These are phyloP conservation scores for Pezicula carpinea DNA, from an alignment of 2,329 filamentous ascomycete genomes.

Conservation along the genomic window DNA sequence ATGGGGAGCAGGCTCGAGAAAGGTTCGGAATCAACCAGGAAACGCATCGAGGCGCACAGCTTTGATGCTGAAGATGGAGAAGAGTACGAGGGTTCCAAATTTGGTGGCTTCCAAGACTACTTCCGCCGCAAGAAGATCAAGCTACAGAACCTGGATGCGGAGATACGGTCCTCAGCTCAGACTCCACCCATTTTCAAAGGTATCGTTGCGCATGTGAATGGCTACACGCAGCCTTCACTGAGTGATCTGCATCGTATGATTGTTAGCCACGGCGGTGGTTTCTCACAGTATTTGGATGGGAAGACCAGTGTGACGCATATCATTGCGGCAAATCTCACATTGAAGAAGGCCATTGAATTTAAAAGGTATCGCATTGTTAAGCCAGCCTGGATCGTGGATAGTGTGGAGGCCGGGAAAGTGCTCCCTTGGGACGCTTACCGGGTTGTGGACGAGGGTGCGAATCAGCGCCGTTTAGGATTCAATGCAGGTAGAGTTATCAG, in stretches of 20 bases:
- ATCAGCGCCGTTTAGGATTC: conserved; percentile 70
- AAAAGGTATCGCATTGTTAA: conserved; percentile 85
- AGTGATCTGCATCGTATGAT: conserved; percentile 85
- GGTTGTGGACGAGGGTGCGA: conserved; percentile 76
- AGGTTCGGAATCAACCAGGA: conserved; percentile 57
- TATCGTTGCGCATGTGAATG: conserved; percentile 86
- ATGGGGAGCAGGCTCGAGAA: conserved; percentile 61
- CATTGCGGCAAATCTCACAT: conserved; percentile 82
- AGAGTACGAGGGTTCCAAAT: conserved; percentile 82
- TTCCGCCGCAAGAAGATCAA: conserved; percentile 96
- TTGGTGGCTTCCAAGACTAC: conserved; percentile 88
- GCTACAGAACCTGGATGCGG: conserved; percentile 86
- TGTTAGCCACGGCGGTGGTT: conserved; percentile 89
- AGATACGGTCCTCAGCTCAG: conserved; percentile 65
- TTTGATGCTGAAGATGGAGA: conserved; percentile 83
- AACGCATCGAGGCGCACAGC: conserved; percentile 58
- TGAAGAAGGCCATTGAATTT: conserved; percentile 90
- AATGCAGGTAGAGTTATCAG: conserved; percentile 60
- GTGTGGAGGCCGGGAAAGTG: conserved; percentile 72
- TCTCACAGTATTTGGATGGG: conserved; percentile 88
- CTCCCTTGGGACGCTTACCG: conserved; percentile 84
- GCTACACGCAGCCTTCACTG: conserved; percentile 91
- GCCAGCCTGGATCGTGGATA: conserved; percentile 91
- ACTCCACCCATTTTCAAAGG: conserved; percentile 87
- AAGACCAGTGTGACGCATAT: conserved; percentile 97